Evolutionary conservation across 169 alveolate species (phyloP), one percentile per base, ranked within the genome.

Genomic region (Plasmodium coatneyi): DNA sequence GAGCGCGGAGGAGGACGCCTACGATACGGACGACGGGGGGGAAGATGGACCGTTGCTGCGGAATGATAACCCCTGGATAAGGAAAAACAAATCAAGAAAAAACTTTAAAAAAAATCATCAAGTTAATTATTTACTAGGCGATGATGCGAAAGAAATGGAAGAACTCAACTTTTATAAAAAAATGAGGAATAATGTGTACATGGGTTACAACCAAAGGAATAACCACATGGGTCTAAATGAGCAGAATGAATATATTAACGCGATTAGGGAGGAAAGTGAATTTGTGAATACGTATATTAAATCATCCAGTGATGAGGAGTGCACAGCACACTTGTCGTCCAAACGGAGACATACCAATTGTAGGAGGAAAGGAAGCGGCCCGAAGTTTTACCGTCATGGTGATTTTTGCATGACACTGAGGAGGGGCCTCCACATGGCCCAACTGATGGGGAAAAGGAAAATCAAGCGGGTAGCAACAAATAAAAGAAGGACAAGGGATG

Each of bases 181-280:
- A 41, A 12, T 79, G 22, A 36, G 71, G 41, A 60, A 80, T 5
- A 56, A 79, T 39, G 66, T 80, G 25, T 89, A 89, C 71, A n/a
- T 79, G 71, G 94, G 94, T n/a, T 89, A 89, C 34, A 89, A 89
- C 72, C 71, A 79, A 66, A 89, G 94, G 66, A 56, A 78, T 46
- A 79, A 78, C 71, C 49, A 5, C 36, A 19, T 60, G 49, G 78
- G 49, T 7, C 25, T 89, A 49, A 80, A 89, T 78, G 86, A 89
- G 25, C 71, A 89, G 25, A 89, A 89, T 80, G 83, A 80, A 78
- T 89, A 89, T 52, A 79, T 89, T 54, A 89, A 89, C 72, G 14
- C 79, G 0, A 22, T 79, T 70, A 89, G 90, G 39, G 19, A 25
- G 1, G 82, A 89, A 10, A 80, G 49, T 60, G 84, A 78, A 79